Percentiles rank a stretch among this genome's conserved stretches.
Evolutionary conservation across 169 alveolate genomes (phyloP).

Genomic region (Cyclospora cayetanensis): DNA sequence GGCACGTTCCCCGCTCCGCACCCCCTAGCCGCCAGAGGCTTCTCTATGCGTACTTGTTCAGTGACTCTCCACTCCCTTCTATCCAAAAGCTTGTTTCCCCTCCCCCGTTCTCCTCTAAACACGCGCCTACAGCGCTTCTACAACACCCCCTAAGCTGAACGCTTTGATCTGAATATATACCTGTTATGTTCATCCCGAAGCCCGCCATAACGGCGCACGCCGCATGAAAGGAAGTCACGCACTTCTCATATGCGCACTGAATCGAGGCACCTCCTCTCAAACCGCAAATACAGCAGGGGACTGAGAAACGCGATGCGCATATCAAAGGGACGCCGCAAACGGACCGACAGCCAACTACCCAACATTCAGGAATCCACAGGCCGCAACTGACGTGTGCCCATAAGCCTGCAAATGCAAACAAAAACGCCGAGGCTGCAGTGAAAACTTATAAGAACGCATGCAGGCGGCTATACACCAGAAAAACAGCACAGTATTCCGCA

Average conservation of each 20-base stretch:
- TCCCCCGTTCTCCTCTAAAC: not conserved
- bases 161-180: not conserved
- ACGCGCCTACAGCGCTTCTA: not conserved
- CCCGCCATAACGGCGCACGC: conserved; percentile 25
- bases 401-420: not conserved
- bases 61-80: not conserved
- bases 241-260: not conserved
- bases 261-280: not conserved
- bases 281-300: not conserved
- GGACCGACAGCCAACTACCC: not conserved
- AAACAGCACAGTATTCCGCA: too few species aligned
- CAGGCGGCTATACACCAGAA: too few species aligned
- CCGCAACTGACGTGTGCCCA: conserved; percentile 35
- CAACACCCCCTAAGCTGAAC: not conserved
- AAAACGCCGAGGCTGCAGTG: too few species aligned
- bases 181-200: conserved; percentile 57
- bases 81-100: not conserved
- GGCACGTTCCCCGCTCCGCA: too few species aligned
- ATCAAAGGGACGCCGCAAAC: not conserved
- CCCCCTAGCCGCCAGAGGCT: not conserved
- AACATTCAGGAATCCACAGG: conserved; percentile 42
- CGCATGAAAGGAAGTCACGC: conserved; percentile 27
- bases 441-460: too few species aligned
- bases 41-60: not conserved
- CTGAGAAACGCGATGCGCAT: not conserved